Base-by-base conservation (phyloP, 805 yeast species). In the Priceomyces melissophilus region DNA sequence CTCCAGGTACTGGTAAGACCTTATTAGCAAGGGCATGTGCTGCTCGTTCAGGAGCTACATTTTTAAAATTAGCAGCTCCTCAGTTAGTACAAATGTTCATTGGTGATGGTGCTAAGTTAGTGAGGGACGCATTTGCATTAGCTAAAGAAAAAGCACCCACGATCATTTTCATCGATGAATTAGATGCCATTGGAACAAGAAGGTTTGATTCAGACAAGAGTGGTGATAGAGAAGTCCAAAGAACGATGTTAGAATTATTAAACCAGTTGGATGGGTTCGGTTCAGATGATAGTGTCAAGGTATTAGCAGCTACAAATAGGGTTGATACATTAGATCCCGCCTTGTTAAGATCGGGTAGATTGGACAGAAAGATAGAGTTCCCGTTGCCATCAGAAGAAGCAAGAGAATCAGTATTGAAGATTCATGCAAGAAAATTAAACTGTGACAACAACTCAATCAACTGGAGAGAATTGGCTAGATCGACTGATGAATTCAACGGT, bases 251-350 rank as follows among this genome's bases (percentile, higher is more conserved):
- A 71, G 75, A 69, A 53, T 60, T 69, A 46, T 67, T 69, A 47
- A 69, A 69, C 52, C 75, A 69, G 52, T 63, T 69, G 65, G 99
- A 93, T 69, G 99, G 99, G 37, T 93, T 93, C 60, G 96, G 95
- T 26, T 85, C 96, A 16, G 98, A 93, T 66, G 99, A 93, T 60
- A 75, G 97, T 50, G 99, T 93, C 42, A 93, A 93, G 67, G 98
- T 93, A 33, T 75, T 93, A 49, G 98, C 98, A 10, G 99, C 99
- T 32, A 93, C 99, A 2, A 93, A 93, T 65, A 84, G 99, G 73
- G 97, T 93, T 30, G 99, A 93, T 61, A 95, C 90, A 10, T 75
- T 93, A 54, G 99, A 93, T 70, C 99, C 99, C n/a, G 99, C 99
- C 2, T 71, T 93, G 58, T 74, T 93, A 57, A 84, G 99, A 74